phyloP scores from a whole-genome alignment of 2,329 filamentous ascomycete species.

The Lasiodiplodia hormozganensis region DNA sequence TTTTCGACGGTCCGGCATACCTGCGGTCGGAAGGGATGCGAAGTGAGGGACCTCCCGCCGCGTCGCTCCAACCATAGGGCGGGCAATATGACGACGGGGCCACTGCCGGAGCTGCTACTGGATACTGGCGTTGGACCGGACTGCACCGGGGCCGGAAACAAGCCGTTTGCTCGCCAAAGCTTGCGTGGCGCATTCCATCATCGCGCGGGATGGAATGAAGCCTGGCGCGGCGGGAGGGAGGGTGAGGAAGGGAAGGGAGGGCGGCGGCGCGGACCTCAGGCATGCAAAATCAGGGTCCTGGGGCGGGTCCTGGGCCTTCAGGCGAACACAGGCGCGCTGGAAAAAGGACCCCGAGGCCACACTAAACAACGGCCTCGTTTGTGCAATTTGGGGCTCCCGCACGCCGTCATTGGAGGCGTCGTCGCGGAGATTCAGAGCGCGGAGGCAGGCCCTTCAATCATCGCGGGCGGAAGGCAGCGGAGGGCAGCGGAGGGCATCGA shows the following conservation, averaged over 20 bases:
- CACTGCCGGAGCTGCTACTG: conserved; percentile 10
- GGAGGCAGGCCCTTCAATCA: conserved; percentile 21
- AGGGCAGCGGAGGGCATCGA: conserved; percentile 1
- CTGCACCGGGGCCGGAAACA: conserved; percentile 11
- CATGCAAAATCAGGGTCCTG: conserved; percentile 24
- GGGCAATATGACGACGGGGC: conserved; percentile 7
- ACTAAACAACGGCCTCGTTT: neutral
- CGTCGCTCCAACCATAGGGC: conserved; percentile 13
- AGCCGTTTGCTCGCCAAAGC: conserved; percentile 8
- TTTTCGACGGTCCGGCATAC: conserved; percentile 4
- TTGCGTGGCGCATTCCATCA: conserved; percentile 25
- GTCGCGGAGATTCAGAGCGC: conserved; percentile 5
- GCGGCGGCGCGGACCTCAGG: conserved; percentile 12
- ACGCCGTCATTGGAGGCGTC: neutral
- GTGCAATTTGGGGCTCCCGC: conserved; percentile 11
- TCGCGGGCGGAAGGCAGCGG: neutral
- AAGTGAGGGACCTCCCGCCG: neutral
- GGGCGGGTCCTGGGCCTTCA: neutral
- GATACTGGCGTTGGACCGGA: conserved; percentile 18
- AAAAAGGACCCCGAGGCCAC: neutral
- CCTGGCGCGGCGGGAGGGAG: conserved; percentile 8
- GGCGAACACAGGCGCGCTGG: neutral
- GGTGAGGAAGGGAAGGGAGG: neutral
- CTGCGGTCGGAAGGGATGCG: conserved; percentile 18
- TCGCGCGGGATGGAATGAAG: conserved; percentile 21